Base-by-base conservation (phyloP, 2,329 filamentous ascomycete species). In the Phaeosphaeriaceae sp. region DNA sequence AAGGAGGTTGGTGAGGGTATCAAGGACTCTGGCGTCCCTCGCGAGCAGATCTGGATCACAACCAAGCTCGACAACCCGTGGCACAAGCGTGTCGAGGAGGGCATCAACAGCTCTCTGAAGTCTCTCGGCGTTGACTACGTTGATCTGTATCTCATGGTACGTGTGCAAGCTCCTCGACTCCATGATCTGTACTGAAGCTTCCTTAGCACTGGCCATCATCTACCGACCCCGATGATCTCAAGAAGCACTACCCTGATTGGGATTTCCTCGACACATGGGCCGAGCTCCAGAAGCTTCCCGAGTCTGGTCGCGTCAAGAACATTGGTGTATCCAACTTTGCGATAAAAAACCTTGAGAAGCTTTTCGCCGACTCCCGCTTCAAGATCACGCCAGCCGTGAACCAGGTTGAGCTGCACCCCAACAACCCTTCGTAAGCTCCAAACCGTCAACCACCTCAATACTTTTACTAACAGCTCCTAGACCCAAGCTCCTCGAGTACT, bases 281-380 rank as follows among this genome's bases (percentile, higher is more conserved):
- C 60, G 88, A 89, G 80, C 82, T 91, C 83, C 87, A 91, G 79
- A 90, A 89, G 82, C 82, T 92, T 48, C 80, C 87, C 22, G 85
- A 78, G 11, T 87, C 85, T 46, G 88, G 89, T 76, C 91, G 92
- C 79, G 90, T 90, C 51, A 86, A 84, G 78, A 92, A 91, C 82
- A 92, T 94, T 74, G 91, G 91, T 69, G 90, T 95, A 56, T 92
- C 90, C 78, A 96, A 96, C 84, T 95, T 96, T 76, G 89, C 85
- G 63, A 91, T 93, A 76, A 86, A 82, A 77, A 91, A 95, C 79
- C 82, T 95, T 40, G 90, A 94, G 83, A 91, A 86, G 77, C 84
- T 83, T 57, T 82, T 95, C 61, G 87, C 84, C 67, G 85, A 90
- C 67, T 84, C 86, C 11, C 83, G 82, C 63, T 86, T 83, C 80